These are phyloP conservation scores for Cladorrhinum samala DNA, from an alignment of 495 filamentous ascomycete genomes.

Conservation along the genomic window DNA sequence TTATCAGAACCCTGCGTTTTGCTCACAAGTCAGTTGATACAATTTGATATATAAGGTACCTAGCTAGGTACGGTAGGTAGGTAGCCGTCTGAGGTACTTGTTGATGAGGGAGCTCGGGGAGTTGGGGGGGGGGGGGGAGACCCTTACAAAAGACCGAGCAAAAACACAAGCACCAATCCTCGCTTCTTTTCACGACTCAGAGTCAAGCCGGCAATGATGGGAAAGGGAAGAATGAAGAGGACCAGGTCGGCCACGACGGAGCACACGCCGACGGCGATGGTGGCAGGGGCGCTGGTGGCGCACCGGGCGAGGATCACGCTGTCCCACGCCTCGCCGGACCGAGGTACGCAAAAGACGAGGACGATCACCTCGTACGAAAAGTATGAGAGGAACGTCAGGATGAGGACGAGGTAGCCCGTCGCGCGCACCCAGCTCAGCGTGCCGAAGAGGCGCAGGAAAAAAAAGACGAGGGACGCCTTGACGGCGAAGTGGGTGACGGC, in stretches of 20 bases:
- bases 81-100: too few species aligned
- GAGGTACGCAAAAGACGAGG: not conserved
- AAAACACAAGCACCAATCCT: not conserved
- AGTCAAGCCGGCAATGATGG: not conserved
- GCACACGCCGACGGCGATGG: not conserved
- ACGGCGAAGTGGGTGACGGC: not conserved
- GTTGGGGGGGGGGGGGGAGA: not conserved
- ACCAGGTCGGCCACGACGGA: not conserved
- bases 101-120: not conserved
- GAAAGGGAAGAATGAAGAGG: not conserved
- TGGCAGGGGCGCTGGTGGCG: not conserved
- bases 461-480: not conserved
- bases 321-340: not conserved
- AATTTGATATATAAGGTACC: too few species aligned
- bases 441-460: constrained; percentile 1
- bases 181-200: not conserved
- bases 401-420: not conserved
- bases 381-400: not conserved
- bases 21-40: too few species aligned
- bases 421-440: not conserved
- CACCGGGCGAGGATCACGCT: not conserved
- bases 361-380: not conserved
- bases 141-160: not conserved
- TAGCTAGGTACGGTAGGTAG: too few species aligned
- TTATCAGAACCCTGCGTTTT: not conserved